Evolutionary conservation across 805 yeast species (phyloP), one percentile per base, ranked within the genome.

Genomic region (Candida ortonii): DNA sequence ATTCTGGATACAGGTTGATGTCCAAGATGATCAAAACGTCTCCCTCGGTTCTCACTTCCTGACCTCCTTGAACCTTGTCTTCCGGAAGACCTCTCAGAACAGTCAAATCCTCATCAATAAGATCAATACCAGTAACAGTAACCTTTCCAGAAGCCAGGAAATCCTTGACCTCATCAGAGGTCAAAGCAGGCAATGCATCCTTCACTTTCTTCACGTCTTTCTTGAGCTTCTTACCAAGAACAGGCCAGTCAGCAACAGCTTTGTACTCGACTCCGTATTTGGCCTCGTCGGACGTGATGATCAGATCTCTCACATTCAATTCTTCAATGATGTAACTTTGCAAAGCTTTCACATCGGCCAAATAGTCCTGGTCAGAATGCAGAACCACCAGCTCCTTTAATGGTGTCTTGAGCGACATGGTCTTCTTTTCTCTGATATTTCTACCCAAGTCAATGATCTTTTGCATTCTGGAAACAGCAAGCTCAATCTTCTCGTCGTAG

Each of bases 241-340:
- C 86, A 39, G 97, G 96, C 98, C 99, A 93, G 69, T 93, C 99
- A 30, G 98, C 98, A 62, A 85, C 94, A 26, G 90, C 97, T 46
- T 75, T 78, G 71, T 89, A 90, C 59, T 82, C 84, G 43, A 93
- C 97, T 53, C 89, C 93, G 59, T 89, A 90, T 57, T 82, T 80
- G 50, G 72, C 80, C 68, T 93, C 99, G 57, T 93, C 96, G 16
- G 84, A 72, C 14, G 97, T 88, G 52, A 93, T 81, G 52, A 86
- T 68, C 35, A 93, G 61, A 50, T 85, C 93, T 63, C 96, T 84
- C 41, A 93, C 84, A 57, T 93, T 93, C 62, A 93, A 77, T 68
- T 93, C 98, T 53, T 90, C 97, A 38, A 75, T 61, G 50, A 93
- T 81, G 65, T 90, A 93, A 25, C 68, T 64, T 65, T 84, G 73